Conservation (phyloP, 176 grass and related monocot species). For the Hordeum marinum region DNA sequence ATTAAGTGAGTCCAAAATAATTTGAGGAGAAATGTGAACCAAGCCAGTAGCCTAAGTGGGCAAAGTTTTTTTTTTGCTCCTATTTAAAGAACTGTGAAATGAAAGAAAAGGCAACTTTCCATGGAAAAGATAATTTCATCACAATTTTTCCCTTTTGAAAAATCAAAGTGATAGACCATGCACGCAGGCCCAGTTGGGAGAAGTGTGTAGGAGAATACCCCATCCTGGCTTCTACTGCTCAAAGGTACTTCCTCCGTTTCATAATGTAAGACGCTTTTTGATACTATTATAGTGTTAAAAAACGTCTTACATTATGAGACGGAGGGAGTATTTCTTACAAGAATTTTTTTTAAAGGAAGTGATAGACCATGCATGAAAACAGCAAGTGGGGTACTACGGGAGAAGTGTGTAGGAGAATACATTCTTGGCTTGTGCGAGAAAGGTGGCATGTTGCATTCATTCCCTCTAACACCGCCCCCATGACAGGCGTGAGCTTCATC, state of each 20-base stretch:
- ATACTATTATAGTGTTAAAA: too few relatives aligned
- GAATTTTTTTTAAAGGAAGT: background rate
- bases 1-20: background rate
- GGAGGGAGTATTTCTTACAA: background rate
- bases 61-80: too few relatives aligned
- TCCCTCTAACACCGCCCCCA: background rate
- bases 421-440: slow-evolving; percentile 37
- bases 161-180: background rate
- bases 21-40: background rate
- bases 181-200: background rate
- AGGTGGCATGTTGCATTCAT: background rate
- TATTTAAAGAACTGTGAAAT: background rate
- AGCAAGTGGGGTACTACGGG: background rate
- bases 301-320: too few relatives aligned
- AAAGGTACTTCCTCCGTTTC: too few relatives aligned
- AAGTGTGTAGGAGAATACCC: slow-evolving; percentile 13
- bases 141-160: background rate
- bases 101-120: background rate
- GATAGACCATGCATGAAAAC: background rate
- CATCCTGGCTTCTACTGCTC: slow-evolving; percentile 42
- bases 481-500: slow-evolving; percentile 40
- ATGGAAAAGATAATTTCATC: background rate
- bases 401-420: slow-evolving; percentile 20
- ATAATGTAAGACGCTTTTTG: too few relatives aligned
- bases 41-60: background rate